Evolutionary conservation across 345 rosid genomes (phyloP), one percentile per base, ranked within the genome.

Genomic region (Populus tremula): DNA sequence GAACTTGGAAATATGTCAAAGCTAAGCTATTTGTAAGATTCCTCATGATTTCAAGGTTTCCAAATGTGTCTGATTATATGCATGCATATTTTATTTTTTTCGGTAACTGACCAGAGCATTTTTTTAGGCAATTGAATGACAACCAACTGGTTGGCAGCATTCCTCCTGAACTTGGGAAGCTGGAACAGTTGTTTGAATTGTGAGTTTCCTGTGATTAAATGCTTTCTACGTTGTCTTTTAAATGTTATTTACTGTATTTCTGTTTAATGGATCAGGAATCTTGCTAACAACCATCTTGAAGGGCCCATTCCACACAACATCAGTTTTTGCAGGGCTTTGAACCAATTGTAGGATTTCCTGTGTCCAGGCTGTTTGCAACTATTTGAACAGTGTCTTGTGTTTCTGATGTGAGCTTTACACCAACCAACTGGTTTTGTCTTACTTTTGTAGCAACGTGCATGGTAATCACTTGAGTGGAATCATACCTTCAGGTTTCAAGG

Each of bases 1-100:
- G 99, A 96, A 84, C 94, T 96, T 62, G 99, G 99, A 62, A 92
- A 96, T 69, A 96, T 96, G 97, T 91, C 99, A 35, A 92, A 83
- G 45, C 95, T 96, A 72, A 96, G 99, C 84, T 96, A 96, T 76
- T 81, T 96, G 99, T 96, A 79, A 86, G 96, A 59, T 67, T 10
- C 33, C 21, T 5, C 27, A 29, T 14, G 25, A 18, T 54, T 41
- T 17, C 13, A 21, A 9, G 13, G 23, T 18, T 36, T n/a, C 31
- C 23, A 10, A 33, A 16, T n/a, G 6, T 18, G 1, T 43, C 29
- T 23, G 33, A 14, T 5, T 6, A 45, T 71, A 8, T 7, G 9
- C 14, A 14, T 47, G 12, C n/a, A 2, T 6, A 3, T 17, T 21
- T 59, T 59, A 59, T 10, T n/a, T n/a, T 59, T 10, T 59, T n/a